Evolutionary conservation across 768 basidiomycete genomes (phyloP).

Genomic region (Tulasnella sp.): DNA sequence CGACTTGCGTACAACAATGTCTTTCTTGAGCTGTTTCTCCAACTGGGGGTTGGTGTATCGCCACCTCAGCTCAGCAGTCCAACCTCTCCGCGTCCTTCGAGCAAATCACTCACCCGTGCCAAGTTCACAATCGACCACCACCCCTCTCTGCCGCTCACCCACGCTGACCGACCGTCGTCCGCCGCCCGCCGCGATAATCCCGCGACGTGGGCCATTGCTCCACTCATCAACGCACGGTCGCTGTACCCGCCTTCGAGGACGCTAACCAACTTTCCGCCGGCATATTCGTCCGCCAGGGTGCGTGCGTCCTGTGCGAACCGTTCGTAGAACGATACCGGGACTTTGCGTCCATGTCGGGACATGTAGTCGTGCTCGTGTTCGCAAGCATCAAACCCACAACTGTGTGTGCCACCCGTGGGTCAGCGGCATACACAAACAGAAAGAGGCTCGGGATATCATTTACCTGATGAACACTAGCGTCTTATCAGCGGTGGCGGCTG

Average conservation of each 20-base stretch:
- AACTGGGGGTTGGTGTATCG: constrained; percentile 73
- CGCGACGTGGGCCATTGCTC: constrained; percentile 64
- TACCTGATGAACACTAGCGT: constrained; percentile 82
- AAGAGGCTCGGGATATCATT: constrained; percentile 16
- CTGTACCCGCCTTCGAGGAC: constrained; percentile 95
- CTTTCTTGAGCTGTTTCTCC: constrained; percentile 45
- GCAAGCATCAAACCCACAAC: constrained; percentile 90
- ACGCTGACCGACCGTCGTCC: background rate
- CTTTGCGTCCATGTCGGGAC: constrained; percentile 84
- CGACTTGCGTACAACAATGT: no score
- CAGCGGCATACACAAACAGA: constrained; percentile 8
- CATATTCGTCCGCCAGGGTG: constrained; percentile 49
- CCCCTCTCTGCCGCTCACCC: constrained; percentile 19
- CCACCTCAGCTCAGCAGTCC: no score
- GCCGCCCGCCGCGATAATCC: constrained; percentile 44
- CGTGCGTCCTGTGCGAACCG: constrained; percentile 66
- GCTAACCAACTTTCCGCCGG: constrained; percentile 61
- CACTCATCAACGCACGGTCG: constrained; percentile 75
- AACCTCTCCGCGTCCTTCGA: no score
- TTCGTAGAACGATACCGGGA: constrained; percentile 75
- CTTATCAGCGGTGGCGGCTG: constrained; percentile 45
- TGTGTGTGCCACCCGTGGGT: constrained; percentile 24
- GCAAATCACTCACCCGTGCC: constrained; percentile 34
- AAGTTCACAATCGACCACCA: constrained; percentile 64
- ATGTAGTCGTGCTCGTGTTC: constrained; percentile 84